Percentiles rank a stretch among this genome's conserved stretches.
Evolutionary conservation across 805 yeast genomes (phyloP).

Genomic region (Priceomyces carsonii): DNA sequence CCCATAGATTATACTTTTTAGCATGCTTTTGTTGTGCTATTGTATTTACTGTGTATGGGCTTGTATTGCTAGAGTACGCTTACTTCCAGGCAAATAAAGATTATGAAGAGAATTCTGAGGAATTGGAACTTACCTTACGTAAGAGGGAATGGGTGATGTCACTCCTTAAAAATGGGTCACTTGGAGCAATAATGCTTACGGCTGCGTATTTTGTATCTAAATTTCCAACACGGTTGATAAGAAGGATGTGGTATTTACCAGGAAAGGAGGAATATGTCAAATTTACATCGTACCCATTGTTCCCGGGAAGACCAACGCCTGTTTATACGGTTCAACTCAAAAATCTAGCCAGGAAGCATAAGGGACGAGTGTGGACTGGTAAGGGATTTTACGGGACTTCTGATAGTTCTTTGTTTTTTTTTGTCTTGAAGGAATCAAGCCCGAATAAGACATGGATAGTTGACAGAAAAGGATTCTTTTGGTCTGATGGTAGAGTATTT

Average conservation of each 20-base stretch:
- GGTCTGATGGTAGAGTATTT: conserved; percentile 89
- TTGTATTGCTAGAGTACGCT: conserved; percentile 59
- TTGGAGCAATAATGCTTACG: conserved; percentile 26
- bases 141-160: conserved; percentile 39
- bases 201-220: conserved; percentile 31
- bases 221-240: conserved; percentile 68
- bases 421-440: conserved; percentile 63
- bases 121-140: conserved; percentile 43
- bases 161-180: conserved; percentile 26
- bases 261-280: conserved; percentile 55
- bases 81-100: conserved; percentile 50
- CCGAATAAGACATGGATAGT: conserved; percentile 64
- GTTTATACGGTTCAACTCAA: conserved; percentile 65
- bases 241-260: conserved; percentile 79
- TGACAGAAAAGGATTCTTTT: conserved; percentile 84
- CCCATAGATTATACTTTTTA: conserved; percentile 74
- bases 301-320: conserved; percentile 79
- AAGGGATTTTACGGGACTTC: conserved; percentile 85
- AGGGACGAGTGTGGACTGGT: conserved; percentile 80
- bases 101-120: conserved; percentile 53
- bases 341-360: conserved; percentile 53
- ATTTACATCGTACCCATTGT: conserved; percentile 71
- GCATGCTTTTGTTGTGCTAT: conserved; percentile 68
- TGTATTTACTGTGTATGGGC: conserved; percentile 67
- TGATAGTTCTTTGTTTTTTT: conserved; percentile 71